phyloP scores from a whole-genome alignment of 352 stramenopile species.

The Nothophytophthora sp. region DNA sequence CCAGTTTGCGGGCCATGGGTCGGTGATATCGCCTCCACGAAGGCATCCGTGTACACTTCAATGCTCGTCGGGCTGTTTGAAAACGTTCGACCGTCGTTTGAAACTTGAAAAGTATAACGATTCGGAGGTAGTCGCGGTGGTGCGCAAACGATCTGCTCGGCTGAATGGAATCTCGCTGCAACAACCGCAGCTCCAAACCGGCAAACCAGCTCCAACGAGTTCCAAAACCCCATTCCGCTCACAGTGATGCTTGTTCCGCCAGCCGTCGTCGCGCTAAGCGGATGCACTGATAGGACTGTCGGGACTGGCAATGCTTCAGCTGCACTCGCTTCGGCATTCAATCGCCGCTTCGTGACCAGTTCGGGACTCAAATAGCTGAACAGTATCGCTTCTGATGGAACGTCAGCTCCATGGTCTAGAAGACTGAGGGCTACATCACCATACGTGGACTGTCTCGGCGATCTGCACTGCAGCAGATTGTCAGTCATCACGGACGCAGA shows the following conservation, averaged over 20 bases:
- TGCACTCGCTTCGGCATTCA: not conserved
- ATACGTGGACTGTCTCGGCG: constrained; percentile 35
- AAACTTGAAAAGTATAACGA: constrained; percentile 73
- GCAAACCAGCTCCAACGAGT: constrained; percentile 75
- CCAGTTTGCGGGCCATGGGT: constrained; percentile 69
- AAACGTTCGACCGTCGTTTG: constrained; percentile 69
- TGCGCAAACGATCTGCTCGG: constrained; percentile 53
- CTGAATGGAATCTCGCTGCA: constrained; percentile 49
- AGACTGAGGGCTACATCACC: constrained; percentile 48
- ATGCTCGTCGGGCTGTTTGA: constrained; percentile 63
- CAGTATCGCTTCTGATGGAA: constrained; percentile 32
- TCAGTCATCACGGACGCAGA: constrained; percentile 30
- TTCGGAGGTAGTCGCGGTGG: constrained; percentile 56
- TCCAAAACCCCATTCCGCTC: constrained; percentile 71
- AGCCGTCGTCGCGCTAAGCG: constrained; percentile 9
- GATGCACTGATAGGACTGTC: constrained; percentile 22
- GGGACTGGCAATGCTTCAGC: constrained; percentile 2
- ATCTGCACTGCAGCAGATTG: constrained; percentile 32
- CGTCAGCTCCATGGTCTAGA: constrained; percentile 32
- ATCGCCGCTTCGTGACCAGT: constrained; percentile 7
- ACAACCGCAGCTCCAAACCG: constrained; percentile 74
- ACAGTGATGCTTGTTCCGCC: constrained; percentile 78
- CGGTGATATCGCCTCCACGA: constrained; percentile 70
- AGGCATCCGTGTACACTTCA: constrained; percentile 73
- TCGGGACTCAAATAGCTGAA: constrained; percentile 51